Evolutionary conservation across 441 rosid species (phyloP), one percentile per base, ranked within the genome.

Genomic region (Geranium incanum): DNA sequence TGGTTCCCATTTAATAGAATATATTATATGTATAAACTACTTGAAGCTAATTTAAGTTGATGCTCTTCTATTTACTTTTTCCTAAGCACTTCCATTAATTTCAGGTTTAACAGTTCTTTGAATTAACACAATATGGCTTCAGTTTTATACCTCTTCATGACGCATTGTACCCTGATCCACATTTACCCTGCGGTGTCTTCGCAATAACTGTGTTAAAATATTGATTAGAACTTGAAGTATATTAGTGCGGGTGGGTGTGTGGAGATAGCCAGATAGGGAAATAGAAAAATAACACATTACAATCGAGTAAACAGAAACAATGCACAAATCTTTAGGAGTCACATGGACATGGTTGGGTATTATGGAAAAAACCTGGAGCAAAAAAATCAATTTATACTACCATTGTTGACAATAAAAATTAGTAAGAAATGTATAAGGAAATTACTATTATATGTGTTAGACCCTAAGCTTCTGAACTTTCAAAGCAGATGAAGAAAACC

Each of bases 141-240:
- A 50, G 55, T 70, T 71, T 52, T 28, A 12, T 83, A 87, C 95
- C 90, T 89, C 88, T 65, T 82, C 88, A 67, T 81, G 80, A 70
- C 88, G 79, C 59, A 87, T 82, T 65, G 73, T 72, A 62, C 83
- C 81, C 76, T 87, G 89, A 79, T 79, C 70, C 74, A 74, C 81
- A 82, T 86, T 86, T 74, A 86, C 66, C 80, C 95, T 81, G 57
- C 90, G 90, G 77, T 87, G 90, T 71, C 95, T 84, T 81, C 90
- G 70, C 15, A 89, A 77, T 66, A 89, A 82, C 92, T 89, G 84
- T 66, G 48, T 62, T 4, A 60, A 68, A 79, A 19, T 36, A 43
- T 39, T 52, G 73, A 16, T 43, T 1, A 66, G 6, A 64, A 39
- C 63, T 57, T 16, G 63, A 57, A 52, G 19, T 52, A 52, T n/a